Conservation (phyloP, 495 filamentous ascomycete species). For the Rhypophila decipiens region DNA sequence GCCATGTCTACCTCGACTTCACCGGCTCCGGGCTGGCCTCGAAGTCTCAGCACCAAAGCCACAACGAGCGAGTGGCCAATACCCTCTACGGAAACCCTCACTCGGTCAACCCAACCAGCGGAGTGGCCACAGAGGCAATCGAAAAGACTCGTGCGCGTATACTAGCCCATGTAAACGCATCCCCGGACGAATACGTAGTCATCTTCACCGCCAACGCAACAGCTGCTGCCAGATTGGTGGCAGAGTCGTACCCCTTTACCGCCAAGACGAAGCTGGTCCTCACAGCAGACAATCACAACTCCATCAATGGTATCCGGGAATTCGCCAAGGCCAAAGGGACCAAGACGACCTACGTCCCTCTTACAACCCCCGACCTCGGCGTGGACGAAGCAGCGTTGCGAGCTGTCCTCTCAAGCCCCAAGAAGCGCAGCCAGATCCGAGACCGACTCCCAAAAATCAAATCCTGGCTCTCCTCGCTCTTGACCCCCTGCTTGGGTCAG, state of each 20-base stretch:
- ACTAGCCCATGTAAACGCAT: slow-evolving; percentile 50
- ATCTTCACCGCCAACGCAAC: slow-evolving; percentile 60
- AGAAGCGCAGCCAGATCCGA: not conserved
- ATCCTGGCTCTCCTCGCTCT: not conserved
- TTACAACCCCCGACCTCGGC: slow-evolving; percentile 10
- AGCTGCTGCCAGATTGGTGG: slow-evolving; percentile 51
- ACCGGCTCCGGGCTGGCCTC: slow-evolving; percentile 26
- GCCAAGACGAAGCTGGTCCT: slow-evolving; percentile 13
- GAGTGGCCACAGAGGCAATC: slow-evolving; percentile 37
- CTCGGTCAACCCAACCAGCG: slow-evolving; percentile 45
- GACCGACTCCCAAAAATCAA: too few relatives aligned
- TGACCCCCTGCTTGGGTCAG: not conserved
- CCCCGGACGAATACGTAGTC: slow-evolving; percentile 50
- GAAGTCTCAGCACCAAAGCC: slow-evolving; percentile 17
- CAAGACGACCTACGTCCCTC: slow-evolving; percentile 16
- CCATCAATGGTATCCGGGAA: slow-evolving; percentile 27
- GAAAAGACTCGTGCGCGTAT: slow-evolving; percentile 39
- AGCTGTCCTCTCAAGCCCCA: slow-evolving; percentile 1
- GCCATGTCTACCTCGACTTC: slow-evolving; percentile 33
- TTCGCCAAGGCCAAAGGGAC: slow-evolving; percentile 13
- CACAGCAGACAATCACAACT: slow-evolving; percentile 32
- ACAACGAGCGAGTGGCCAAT: slow-evolving; percentile 14
- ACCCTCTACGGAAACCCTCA: slow-evolving; percentile 56
- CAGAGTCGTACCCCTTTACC: slow-evolving; percentile 35
- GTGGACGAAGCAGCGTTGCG: slow-evolving; percentile 8